phyloP scores from a whole-genome alignment of 345 rosid species.

The Combretum micranthum region DNA sequence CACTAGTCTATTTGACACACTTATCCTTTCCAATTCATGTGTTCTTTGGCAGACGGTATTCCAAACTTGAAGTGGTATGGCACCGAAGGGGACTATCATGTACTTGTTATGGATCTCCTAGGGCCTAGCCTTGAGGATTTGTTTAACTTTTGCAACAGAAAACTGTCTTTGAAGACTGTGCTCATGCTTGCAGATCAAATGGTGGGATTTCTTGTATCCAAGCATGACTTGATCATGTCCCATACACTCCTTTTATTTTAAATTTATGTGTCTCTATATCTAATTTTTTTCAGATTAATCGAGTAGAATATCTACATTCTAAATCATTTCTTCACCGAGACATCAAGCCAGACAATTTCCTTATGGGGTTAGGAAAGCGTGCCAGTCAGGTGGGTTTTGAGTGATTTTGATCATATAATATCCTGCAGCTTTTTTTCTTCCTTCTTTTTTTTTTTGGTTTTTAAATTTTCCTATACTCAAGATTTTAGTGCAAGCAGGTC shows the following conservation, averaged over 20 bases:
- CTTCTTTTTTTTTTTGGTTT: constrained; percentile 1
- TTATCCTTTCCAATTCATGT: constrained; percentile 3
- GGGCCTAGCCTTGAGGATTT: constrained; percentile 95
- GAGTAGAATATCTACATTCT: constrained; percentile 80
- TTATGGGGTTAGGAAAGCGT: constrained; percentile 87
- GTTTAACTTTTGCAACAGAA: constrained; percentile 82
- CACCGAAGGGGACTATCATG: constrained; percentile 79
- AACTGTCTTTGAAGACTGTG: constrained; percentile 80
- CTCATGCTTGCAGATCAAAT: constrained; percentile 95
- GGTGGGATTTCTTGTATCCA: constrained; percentile 35
- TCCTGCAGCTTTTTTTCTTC: background rate
- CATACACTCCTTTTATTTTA: background rate
- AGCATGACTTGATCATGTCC: constrained; percentile 2
- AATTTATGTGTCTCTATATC: constrained; percentile 9
- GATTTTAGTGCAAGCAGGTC: constrained; percentile 35
- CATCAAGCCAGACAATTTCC: constrained; percentile 89
- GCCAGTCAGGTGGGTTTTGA: constrained; percentile 59
- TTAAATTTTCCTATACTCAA: constrained; percentile 7
- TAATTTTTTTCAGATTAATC: constrained; percentile 50
- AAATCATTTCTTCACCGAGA: constrained; percentile 89
- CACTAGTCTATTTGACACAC: background rate
- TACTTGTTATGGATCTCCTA: constrained; percentile 78
- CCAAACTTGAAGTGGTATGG: constrained; percentile 83
- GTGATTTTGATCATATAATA: background rate
- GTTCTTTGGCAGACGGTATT: constrained; percentile 58